These are phyloP conservation scores for Pythium volutum DNA, from an alignment of 352 stramenopile genomes.

Conservation along the genomic window DNA sequence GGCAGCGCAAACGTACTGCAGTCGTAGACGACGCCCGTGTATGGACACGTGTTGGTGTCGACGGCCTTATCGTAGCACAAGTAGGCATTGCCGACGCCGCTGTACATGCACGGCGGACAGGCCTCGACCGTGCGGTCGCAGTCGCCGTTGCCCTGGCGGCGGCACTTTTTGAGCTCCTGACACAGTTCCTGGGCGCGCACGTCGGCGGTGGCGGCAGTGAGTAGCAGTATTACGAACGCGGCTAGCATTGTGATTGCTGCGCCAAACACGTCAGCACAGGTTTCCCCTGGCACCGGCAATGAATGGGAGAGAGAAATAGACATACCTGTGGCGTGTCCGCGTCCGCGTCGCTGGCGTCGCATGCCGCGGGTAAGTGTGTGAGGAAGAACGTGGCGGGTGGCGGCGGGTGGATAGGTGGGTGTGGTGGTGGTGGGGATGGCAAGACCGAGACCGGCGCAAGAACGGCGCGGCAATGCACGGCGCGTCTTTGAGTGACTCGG, in stretches of 20 bases:
- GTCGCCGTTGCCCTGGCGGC: constrained; percentile 7
- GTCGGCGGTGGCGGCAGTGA: not conserved
- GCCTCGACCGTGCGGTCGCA: constrained; percentile 31
- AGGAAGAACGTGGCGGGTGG: not conserved
- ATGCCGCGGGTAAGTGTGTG: not conserved
- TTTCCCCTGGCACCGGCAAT: not conserved
- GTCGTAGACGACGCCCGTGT: constrained; percentile 62
- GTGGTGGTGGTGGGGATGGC: not conserved
- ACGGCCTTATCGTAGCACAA: constrained; percentile 66
- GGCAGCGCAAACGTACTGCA: constrained; percentile 46
- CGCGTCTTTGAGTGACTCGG: too few species aligned
- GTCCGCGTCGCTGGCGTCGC: not conserved
- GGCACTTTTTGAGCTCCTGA: constrained; percentile 19
- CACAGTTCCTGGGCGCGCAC: constrained; percentile 14
- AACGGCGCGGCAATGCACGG: too few species aligned
- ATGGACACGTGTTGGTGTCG: constrained; percentile 62
- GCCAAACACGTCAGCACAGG: not conserved
- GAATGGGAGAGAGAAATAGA: not conserved
- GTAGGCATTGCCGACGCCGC: constrained; percentile 39
- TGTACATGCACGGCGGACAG: constrained; percentile 66
- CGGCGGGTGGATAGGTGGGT: not conserved
- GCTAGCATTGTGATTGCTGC: not conserved
- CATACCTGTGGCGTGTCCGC: not conserved
- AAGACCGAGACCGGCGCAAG: not conserved
- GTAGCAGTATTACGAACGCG: not conserved